phyloP scores from a whole-genome alignment of 208 protist genomes.

The Trypanosoma mega region DNA sequence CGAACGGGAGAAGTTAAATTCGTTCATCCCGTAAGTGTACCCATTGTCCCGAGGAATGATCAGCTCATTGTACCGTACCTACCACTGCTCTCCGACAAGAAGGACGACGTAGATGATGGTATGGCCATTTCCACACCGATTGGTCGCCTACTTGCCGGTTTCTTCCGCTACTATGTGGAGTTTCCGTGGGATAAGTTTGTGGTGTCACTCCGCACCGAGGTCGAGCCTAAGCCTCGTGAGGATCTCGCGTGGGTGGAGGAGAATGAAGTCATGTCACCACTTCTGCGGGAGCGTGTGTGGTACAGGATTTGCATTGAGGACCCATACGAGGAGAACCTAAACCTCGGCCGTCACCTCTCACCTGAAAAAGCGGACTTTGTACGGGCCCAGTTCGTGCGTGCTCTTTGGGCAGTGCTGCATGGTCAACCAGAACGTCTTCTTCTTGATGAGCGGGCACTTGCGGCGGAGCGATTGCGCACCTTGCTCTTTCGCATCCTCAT shows the following conservation, averaged over 20 bases:
- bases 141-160: slow-evolving; percentile 7
- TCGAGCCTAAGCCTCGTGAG: background rate
- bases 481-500: slow-evolving; percentile 22
- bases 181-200: slow-evolving; percentile 21
- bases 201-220: slow-evolving; percentile 9
- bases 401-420: slow-evolving; percentile 15
- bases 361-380: slow-evolving; percentile 60
- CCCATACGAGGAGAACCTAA: slow-evolving; percentile 74
- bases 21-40: slow-evolving; percentile 39
- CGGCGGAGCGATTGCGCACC: background rate
- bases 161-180: slow-evolving; percentile 19
- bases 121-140: background rate
- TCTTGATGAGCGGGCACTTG: background rate
- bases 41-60: slow-evolving; percentile 19
- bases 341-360: slow-evolving; percentile 66
- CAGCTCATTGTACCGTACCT: slow-evolving; percentile 44
- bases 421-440: background rate
- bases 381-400: slow-evolving; percentile 54
- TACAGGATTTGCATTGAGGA: slow-evolving; percentile 80
- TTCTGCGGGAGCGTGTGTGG: slow-evolving; percentile 51
- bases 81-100: slow-evolving; percentile 34
- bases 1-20: slow-evolving; percentile 30
- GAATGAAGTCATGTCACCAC: slow-evolving; percentile 24
- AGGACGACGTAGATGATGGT: background rate
- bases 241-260: slow-evolving; percentile 38